phyloP scores from a whole-genome alignment of 1,284 basidiomycete genomes.

The Kwoniella shivajii region DNA sequence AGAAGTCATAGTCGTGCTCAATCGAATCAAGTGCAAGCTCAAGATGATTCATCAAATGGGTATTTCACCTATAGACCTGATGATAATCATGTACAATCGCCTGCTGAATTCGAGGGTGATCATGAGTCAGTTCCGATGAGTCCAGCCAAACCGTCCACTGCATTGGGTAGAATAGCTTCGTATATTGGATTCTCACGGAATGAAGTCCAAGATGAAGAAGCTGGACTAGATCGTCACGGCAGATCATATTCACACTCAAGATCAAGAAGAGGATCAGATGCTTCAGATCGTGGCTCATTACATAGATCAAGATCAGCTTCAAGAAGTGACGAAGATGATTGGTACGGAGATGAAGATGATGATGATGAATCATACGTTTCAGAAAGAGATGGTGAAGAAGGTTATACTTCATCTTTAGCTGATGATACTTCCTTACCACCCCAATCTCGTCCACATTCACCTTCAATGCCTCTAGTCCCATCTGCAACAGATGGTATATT shows the following conservation, averaged over 20 bases:
- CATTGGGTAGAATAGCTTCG: slow-evolving; percentile 47
- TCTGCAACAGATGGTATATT: slow-evolving; percentile 50
- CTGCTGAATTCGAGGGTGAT: background rate
- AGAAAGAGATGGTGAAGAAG: slow-evolving; percentile 42
- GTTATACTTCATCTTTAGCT: slow-evolving; percentile 51
- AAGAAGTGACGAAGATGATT: slow-evolving; percentile 33
- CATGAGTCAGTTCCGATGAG: slow-evolving; percentile 8
- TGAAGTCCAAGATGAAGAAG: slow-evolving; percentile 30
- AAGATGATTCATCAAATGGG: background rate
- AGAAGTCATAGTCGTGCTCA: slow-evolving; percentile 10
- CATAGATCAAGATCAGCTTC: slow-evolving; percentile 29
- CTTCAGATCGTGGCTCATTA: slow-evolving; percentile 14
- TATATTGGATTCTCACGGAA: slow-evolving; percentile 44
- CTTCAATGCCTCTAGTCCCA: slow-evolving; percentile 48
- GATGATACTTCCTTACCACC: slow-evolving; percentile 55
- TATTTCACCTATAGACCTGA: slow-evolving; percentile 13
- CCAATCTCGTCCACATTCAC: slow-evolving; percentile 50
- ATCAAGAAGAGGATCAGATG: slow-evolving; percentile 29
- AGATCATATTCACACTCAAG: slow-evolving; percentile 23
- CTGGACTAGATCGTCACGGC: slow-evolving; percentile 16
- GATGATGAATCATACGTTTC: slow-evolving; percentile 35
- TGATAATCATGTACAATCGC: slow-evolving; percentile 5
- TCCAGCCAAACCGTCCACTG: slow-evolving; percentile 30
- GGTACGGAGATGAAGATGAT: slow-evolving; percentile 49
- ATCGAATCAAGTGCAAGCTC: background rate